A percentile compares a stretch with the other conserved stretches of the same genome.
Evolutionary conservation across 129 eudicot genomes (phyloP).

Genomic region (Chrysanthemum lavandulifolium): DNA sequence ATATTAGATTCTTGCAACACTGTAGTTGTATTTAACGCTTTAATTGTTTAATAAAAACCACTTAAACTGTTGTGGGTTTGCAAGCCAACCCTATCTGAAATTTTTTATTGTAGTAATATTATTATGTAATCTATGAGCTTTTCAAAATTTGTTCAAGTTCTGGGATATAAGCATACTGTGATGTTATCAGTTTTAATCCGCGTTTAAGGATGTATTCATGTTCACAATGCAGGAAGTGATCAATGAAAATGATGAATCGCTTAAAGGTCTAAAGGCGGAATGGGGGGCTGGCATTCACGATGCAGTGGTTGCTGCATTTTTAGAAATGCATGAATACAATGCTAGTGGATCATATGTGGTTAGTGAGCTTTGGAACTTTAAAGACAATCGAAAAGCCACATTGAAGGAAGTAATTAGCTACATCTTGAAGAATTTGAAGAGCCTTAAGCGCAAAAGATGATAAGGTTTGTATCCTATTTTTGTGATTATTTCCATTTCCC

Average conservation of each 20-base stretch:
- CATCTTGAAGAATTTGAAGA: slow-evolving; percentile 52
- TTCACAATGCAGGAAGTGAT: slow-evolving; percentile 45
- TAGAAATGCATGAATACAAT: slow-evolving; percentile 59
- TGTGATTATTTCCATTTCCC: too few species aligned
- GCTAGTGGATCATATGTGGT: slow-evolving; percentile 60
- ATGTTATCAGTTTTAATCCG: not conserved
- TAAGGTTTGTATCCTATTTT: slow-evolving; percentile 17
- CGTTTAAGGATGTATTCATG: not conserved
- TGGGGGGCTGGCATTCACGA: slow-evolving; percentile 45
- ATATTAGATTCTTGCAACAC: too few species aligned
- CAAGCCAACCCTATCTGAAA: too few species aligned
- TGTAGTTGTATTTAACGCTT: not conserved
- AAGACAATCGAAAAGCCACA: slow-evolving; percentile 57
- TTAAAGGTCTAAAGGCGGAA: slow-evolving; percentile 40
- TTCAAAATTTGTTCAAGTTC: too few species aligned
- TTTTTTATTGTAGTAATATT: not conserved
- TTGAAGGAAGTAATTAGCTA: slow-evolving; percentile 59
- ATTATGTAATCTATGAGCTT: too few species aligned
- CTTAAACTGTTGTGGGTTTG: not conserved
- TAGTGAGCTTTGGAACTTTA: slow-evolving; percentile 57
- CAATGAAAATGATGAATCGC: slow-evolving; percentile 53
- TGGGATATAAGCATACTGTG: not conserved
- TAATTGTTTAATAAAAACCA: not conserved
- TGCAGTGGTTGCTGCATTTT: slow-evolving; percentile 50
- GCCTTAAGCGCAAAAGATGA: slow-evolving; percentile 40